Base-by-base conservation (phyloP, 1,284 basidiomycete genomes). In the Heterobasidion parviporum region DNA sequence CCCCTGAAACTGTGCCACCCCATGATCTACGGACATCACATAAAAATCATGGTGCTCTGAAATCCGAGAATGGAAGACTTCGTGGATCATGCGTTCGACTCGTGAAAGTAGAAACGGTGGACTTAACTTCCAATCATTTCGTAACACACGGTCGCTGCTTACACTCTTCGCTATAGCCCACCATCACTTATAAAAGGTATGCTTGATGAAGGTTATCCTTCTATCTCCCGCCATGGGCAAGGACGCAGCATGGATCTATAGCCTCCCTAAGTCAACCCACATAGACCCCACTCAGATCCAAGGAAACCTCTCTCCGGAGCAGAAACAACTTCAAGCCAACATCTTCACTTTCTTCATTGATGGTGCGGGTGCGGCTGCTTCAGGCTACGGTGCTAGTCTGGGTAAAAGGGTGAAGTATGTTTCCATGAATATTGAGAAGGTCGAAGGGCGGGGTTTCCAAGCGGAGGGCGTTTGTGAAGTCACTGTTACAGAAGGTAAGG, bases 401-500 rank as follows among this genome's bases (percentile, higher is more conserved):
- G 51, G 34, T 12, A 52, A 35, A 26, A 16, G 38, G 36, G 35
- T 52, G 2, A 52, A 20, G 12, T 52, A 38, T 32, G 20, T 41
- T 3, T 15, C 14, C 9, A 38, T 14, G 18, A 52, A 52, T 38
- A 36, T 36, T 9, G 38, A 16, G 12, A 35, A 52, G 51, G 32
- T 43, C 75, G 38, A 67, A 20, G 56, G 68, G 1, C 72, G 75
- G 60, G 65, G 72, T 41, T 72, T 73, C 44, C 67, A 78, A n/a
- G 69, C 56, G 2, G 59, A 57, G 16, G 56, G 73, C 3, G 55
- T 62, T 20, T 60, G 59, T 51, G 74, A 78, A 56, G 65, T 74
- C 3, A 64, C 63, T 0, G 70, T 78, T 6, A 63, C 65, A 6
- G 61, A 68, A 68, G 76, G 77, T 74, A 54, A 35, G 67, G 35